A percentile compares a stretch with the other conserved stretches of the same genome.
Conservation (phyloP, 306 rosid species). For the Vicia villosa region DNA sequence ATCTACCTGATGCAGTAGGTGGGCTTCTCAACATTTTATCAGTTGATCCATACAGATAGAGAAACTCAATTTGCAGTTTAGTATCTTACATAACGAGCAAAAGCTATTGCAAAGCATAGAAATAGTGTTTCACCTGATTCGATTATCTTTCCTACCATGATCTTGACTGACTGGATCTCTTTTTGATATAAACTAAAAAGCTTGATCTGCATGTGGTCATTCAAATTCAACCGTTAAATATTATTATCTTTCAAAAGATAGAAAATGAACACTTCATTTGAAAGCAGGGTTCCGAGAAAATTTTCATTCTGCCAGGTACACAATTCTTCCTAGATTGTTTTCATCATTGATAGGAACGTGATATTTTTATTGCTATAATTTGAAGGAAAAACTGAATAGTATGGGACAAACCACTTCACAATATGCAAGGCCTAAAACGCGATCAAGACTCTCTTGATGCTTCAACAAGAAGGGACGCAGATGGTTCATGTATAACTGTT, state of each 20-base stretch:
- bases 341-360: background rate
- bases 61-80: slow-evolving; percentile 16
- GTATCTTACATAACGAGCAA: background rate
- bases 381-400: background rate
- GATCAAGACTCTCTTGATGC: slow-evolving; percentile 74
- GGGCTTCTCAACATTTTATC: slow-evolving; percentile 43
- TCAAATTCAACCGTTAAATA: slow-evolving; percentile 9
- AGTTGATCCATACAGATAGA: slow-evolving; percentile 34
- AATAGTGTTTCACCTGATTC: slow-evolving; percentile 64
- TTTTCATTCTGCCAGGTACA: slow-evolving; percentile 19
- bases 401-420: slow-evolving; percentile 65
- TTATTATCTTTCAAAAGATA: background rate
- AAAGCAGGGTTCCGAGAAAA: background rate
- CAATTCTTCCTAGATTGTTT: background rate
- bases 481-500: slow-evolving; percentile 64
- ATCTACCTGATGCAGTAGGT: slow-evolving; percentile 39
- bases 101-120: background rate
- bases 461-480: slow-evolving; percentile 75
- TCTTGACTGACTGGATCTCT: slow-evolving; percentile 61
- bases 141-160: slow-evolving; percentile 46
- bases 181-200: slow-evolving; percentile 55
- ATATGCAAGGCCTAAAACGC: slow-evolving; percentile 55
- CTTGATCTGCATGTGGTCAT: slow-evolving; percentile 58
- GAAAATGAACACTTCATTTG: background rate
- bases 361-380: slow-evolving; percentile 1